These are phyloP conservation scores for Gaeumannomyces sp. DNA, from an alignment of 2,329 filamentous ascomycete genomes.

Conservation along the genomic window DNA sequence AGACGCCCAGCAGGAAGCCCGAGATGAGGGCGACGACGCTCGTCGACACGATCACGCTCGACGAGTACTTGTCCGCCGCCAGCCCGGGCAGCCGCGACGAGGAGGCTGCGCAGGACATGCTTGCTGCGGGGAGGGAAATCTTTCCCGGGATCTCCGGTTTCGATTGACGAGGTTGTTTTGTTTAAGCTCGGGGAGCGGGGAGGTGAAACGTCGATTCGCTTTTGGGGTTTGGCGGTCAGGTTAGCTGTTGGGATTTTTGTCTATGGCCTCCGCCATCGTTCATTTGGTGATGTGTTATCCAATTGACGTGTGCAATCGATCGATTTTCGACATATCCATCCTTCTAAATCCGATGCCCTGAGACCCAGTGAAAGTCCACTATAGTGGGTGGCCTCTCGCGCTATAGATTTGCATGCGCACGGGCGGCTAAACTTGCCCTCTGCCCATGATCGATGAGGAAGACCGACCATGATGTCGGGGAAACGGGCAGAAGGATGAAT, in stretches of 20 bases:
- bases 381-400: neutral
- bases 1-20: conserved; percentile 78
- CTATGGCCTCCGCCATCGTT: neutral
- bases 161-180: neutral
- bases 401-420: neutral
- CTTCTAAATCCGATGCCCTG: neutral
- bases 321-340: neutral
- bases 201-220: too few species aligned
- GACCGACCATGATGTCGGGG: neutral
- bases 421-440: neutral
- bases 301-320: neutral
- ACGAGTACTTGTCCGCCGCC: conserved; percentile 8
- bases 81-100: neutral
- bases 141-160: neutral
- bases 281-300: neutral
- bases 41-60: conserved; percentile 59
- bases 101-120: neutral
- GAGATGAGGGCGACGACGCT: conserved; percentile 66
- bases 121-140: neutral
- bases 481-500: too few species aligned
- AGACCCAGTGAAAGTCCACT: neutral
- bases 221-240: neutral
- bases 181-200: neutral
- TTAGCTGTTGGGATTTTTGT: neutral
- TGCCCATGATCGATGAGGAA: too few species aligned